phyloP scores from a whole-genome alignment of 805 yeast species.

The Yarrowia sp. region DNA sequence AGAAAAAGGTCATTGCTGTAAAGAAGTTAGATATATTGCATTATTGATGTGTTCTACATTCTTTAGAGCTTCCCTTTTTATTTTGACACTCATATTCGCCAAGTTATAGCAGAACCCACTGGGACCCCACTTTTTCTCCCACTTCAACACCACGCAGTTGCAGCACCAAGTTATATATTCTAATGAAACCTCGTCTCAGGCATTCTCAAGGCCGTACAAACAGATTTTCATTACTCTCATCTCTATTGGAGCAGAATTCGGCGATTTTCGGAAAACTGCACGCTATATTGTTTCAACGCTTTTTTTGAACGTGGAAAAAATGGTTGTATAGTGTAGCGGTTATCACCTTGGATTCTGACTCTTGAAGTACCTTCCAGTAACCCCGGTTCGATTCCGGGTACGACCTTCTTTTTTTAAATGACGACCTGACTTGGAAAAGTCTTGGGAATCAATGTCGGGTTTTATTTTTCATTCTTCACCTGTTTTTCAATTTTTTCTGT shows the following conservation, averaged over 20 bases:
- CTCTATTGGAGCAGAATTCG: too few species aligned
- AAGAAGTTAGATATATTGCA: too few species aligned
- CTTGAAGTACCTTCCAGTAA: slow-evolving; percentile 9
- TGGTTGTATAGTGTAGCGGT: slow-evolving; percentile 38
- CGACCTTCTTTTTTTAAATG: slow-evolving; percentile 8
- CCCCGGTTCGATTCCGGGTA: slow-evolving; percentile 39
- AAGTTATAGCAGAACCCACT: too few species aligned
- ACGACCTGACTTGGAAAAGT: too few species aligned
- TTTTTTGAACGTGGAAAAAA: neutral
- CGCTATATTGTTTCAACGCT: neutral
- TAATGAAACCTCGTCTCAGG: neutral
- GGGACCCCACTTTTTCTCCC: neutral
- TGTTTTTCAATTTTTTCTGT: too few species aligned
- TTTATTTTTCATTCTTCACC: too few species aligned
- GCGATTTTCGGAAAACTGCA: neutral
- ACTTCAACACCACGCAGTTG: neutral
- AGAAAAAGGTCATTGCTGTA: too few species aligned
- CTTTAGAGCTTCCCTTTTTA: neutral
- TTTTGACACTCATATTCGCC: too few species aligned
- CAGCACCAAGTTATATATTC: too few species aligned
- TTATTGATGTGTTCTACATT: neutral
- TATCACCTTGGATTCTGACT: slow-evolving; percentile 37
- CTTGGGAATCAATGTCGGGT: too few species aligned
- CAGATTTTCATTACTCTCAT: neutral
- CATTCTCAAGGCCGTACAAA: neutral